A percentile compares a stretch with the other conserved stretches of the same genome.
These are phyloP conservation scores for Globisporangium barbulae DNA, from an alignment of 352 stramenopile genomes.

Conservation along the genomic window DNA sequence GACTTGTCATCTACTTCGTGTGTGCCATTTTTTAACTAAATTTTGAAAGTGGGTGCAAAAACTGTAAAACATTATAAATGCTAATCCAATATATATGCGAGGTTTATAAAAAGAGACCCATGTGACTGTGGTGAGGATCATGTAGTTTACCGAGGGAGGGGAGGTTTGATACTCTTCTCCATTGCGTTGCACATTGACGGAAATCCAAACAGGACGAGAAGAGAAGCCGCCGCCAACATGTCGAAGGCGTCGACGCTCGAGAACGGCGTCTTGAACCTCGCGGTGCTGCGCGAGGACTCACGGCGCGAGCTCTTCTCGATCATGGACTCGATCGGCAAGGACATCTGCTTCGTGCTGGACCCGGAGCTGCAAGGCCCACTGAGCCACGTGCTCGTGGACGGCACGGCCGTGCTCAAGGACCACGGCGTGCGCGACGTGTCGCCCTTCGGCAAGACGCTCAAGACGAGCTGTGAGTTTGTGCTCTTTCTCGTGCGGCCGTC, in stretches of 20 bases:
- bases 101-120: too few relatives aligned
- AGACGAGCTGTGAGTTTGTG: slow-evolving; percentile 83
- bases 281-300: slow-evolving; percentile 82
- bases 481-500: slow-evolving; percentile 87
- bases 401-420: slow-evolving; percentile 80
- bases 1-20: too few relatives aligned
- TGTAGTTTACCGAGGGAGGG: neutral
- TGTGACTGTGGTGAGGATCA: too few relatives aligned
- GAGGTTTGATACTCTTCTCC: neutral
- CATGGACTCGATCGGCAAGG: slow-evolving; percentile 80
- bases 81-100: too few relatives aligned
- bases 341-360: slow-evolving; percentile 87
- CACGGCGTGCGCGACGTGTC: slow-evolving; percentile 85
- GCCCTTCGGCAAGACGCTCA: slow-evolving; percentile 75
- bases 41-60: too few relatives aligned
- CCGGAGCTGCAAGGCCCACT: slow-evolving; percentile 76
- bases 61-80: too few relatives aligned
- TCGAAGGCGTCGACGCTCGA: slow-evolving; percentile 80
- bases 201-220: too few relatives aligned
- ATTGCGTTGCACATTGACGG: neutral
- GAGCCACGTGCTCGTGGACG: slow-evolving; percentile 85
- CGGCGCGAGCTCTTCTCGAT: slow-evolving; percentile 83
- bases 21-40: too few relatives aligned
- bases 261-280: slow-evolving; percentile 83
- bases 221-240: slow-evolving; percentile 27